phyloP scores from a whole-genome alignment of 805 yeast genomes.

The Nakazawaea anatomiae region DNA sequence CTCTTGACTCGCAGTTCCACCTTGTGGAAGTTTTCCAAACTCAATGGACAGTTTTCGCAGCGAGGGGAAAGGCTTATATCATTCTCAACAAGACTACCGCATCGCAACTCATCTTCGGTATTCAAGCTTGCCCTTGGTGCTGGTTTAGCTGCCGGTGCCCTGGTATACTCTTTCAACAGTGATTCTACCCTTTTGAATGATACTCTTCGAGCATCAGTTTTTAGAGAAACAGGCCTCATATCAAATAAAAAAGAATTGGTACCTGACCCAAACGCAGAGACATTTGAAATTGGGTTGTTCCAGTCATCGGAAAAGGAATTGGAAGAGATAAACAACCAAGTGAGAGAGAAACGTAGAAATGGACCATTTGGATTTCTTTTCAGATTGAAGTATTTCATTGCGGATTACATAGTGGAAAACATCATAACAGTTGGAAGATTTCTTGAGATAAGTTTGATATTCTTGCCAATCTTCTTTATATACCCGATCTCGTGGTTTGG shows the following conservation, averaged over 20 bases:
- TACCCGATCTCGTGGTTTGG: slow-evolving; percentile 65
- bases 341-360: slow-evolving; percentile 21
- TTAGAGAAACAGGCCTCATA: slow-evolving; percentile 14
- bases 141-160: background rate
- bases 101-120: background rate
- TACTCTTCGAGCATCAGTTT: background rate
- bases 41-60: background rate
- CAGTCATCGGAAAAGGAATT: slow-evolving; percentile 54
- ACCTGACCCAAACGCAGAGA: slow-evolving; percentile 48
- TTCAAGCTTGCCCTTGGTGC: background rate
- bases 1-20: background rate
- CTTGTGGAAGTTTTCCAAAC: background rate
- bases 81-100: background rate
- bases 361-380: slow-evolving; percentile 25
- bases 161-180: background rate
- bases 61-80: too few relatives aligned
- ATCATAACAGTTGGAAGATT: slow-evolving; percentile 62
- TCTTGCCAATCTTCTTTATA: slow-evolving; percentile 60
- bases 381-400: slow-evolving; percentile 34
- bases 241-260: slow-evolving; percentile 28
- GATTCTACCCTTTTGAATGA: background rate
- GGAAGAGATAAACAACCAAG: slow-evolving; percentile 26
- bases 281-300: slow-evolving; percentile 65
- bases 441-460: slow-evolving; percentile 56
- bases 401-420: slow-evolving; percentile 65